Conservation (phyloP, 2,329 filamentous ascomycete species). For the Fusarium guadeloupense region DNA sequence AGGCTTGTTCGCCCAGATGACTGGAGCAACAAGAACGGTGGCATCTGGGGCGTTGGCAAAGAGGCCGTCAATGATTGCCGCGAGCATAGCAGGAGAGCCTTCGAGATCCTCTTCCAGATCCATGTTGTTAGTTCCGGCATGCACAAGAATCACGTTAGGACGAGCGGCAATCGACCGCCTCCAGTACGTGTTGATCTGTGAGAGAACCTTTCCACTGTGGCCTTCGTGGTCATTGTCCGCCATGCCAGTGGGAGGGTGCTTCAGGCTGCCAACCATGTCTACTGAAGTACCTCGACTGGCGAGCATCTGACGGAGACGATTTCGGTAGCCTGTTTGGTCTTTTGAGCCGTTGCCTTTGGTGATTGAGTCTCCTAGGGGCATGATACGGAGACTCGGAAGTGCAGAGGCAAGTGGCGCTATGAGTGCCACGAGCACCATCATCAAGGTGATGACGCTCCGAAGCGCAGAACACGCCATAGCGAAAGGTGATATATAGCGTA, state of each 20-base stretch:
- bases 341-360: conserved; percentile 25
- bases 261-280: conserved; percentile 19
- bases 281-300: background rate
- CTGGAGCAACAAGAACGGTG: conserved; percentile 12
- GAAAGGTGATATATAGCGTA: background rate
- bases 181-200: conserved; percentile 11
- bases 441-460: background rate
- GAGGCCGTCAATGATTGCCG: conserved; percentile 1
- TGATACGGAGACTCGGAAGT: conserved; percentile 18
- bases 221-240: conserved; percentile 25
- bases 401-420: background rate
- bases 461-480: background rate
- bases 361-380: conserved; percentile 31
- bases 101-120: conserved; percentile 7
- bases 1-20: conserved; percentile 27
- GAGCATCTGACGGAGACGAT: conserved; percentile 7
- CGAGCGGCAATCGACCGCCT: conserved; percentile 9
- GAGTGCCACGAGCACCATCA: conserved; percentile 5
- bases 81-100: background rate
- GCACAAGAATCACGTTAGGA: conserved; percentile 20
- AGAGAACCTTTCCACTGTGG: conserved; percentile 13
- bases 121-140: conserved; percentile 28
- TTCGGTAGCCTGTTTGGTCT: conserved; percentile 11
- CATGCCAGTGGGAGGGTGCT: conserved; percentile 10
- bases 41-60: conserved; percentile 7